Conservation (phyloP, 257 asterid species). For the Scutellaria barbata region DNA sequence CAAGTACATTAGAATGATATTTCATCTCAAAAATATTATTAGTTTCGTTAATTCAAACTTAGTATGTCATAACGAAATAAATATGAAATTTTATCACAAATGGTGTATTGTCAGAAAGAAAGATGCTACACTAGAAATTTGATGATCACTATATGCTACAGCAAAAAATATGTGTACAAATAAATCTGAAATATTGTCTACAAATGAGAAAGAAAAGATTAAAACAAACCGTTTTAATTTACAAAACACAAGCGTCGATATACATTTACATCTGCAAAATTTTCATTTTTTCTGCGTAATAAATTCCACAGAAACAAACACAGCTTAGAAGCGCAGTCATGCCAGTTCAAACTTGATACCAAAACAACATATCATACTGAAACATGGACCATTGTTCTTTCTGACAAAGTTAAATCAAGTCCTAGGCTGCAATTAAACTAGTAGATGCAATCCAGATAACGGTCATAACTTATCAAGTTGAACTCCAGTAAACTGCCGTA, state of each 20-base stretch:
- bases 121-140: no score
- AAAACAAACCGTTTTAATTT: slow-evolving; percentile 20
- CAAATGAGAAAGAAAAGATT: neutral
- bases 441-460: slow-evolving; percentile 50
- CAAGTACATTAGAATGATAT: no score
- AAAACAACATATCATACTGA: neutral
- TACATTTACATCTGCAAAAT: slow-evolving; percentile 38
- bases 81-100: no score
- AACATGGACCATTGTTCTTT: neutral
- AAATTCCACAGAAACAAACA: slow-evolving; percentile 14
- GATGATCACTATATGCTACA: no score
- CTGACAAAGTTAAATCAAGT: neutral
- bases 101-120: no score
- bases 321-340: neutral
- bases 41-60: no score
- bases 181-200: no score
- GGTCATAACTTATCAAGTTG: slow-evolving; percentile 46
- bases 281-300: slow-evolving; percentile 17
- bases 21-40: no score
- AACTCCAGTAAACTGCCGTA: slow-evolving; percentile 86
- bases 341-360: neutral
- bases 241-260: neutral
- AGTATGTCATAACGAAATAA: no score
- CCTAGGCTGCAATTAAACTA: slow-evolving; percentile 19
- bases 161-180: no score